Base-by-base conservation (phyloP, 805 yeast species). In the Candida jianshihensis region DNA sequence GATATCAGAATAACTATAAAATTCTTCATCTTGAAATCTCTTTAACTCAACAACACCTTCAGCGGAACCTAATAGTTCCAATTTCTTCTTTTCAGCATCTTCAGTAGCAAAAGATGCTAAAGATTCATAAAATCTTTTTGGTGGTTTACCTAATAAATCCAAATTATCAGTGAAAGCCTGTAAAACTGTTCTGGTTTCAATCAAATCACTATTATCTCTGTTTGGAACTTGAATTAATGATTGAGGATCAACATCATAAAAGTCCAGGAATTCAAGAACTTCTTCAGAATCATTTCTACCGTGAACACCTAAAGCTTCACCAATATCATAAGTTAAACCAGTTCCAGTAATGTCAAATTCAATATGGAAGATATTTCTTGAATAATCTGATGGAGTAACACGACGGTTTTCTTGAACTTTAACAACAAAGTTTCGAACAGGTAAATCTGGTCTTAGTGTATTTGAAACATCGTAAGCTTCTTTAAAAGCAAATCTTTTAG, bases 291-390 rank as follows among this genome's bases (percentile, higher is more conserved):
- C 72, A 66, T 90, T 90, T 55, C 90, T 79, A 33, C 95, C 96
- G 53, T 90, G 97, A 41, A 90, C 75, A 54, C 97, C 97, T 42
- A 90, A 74, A 16, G 97, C 96, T 69, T 90, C 97, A 58, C 97
- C 97, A 55, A 90, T 87, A 45, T 81, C 92, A 58, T 90, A 90
- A 34, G 77, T 85, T 56, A 90, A 69, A 19, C 95, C 96, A 26
- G 97, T 88, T 36, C 94, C 95, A 31, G 88, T 63, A 55, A 81
- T 75, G 57, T 90, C 97, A 48, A 90, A 87, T 64, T 90, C 97
- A 49, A 90, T 82, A 57, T 90, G 96, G 86, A 90, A 90, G 51
- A 90, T 89, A 63, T 90, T 84, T 67, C 97, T 85, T 43, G 85
- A 86, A 62, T 90, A 90, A 51, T 85, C 89, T 26, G 52, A 54